Evolutionary conservation across 139 green algal species (phyloP).

Genomic region (Chlorella sp.): DNA sequence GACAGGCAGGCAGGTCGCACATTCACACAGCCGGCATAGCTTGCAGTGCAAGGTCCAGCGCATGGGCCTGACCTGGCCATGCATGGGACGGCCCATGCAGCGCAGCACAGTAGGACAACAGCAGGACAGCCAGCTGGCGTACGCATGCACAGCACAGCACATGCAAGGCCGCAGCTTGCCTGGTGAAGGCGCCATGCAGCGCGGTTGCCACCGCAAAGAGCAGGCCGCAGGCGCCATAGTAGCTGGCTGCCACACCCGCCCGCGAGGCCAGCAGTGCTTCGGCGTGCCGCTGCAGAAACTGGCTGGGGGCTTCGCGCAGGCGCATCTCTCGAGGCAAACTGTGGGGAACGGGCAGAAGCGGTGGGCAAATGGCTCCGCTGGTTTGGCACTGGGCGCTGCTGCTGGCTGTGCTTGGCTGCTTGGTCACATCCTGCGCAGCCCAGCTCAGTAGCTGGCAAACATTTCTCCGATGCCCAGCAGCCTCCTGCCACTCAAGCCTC

Average conservation of each 20-base stretch:
- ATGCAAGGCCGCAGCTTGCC: background rate
- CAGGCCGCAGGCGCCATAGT: background rate
- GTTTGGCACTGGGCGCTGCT: no score
- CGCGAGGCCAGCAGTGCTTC: background rate
- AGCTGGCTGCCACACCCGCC: background rate
- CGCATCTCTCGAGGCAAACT: constrained; percentile 12
- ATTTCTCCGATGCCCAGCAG: no score
- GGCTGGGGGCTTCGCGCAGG: background rate
- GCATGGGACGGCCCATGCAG: no score
- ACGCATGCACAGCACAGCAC: background rate
- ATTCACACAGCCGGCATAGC: no score
- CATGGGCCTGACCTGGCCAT: no score
- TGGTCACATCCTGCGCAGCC: no score
- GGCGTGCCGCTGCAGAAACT: background rate
- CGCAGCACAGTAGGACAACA: no score
- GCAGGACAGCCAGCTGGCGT: background rate
- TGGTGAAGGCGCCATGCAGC: background rate
- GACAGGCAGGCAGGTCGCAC: no score
- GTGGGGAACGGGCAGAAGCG: background rate
- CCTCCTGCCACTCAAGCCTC: background rate
- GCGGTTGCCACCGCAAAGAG: background rate
- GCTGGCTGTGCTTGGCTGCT: no score
- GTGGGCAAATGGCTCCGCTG: no score
- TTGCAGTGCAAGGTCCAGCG: no score
- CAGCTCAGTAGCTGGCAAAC: no score